phyloP scores from a whole-genome alignment of 257 asterid genomes.

The Solanum chaucha region DNA sequence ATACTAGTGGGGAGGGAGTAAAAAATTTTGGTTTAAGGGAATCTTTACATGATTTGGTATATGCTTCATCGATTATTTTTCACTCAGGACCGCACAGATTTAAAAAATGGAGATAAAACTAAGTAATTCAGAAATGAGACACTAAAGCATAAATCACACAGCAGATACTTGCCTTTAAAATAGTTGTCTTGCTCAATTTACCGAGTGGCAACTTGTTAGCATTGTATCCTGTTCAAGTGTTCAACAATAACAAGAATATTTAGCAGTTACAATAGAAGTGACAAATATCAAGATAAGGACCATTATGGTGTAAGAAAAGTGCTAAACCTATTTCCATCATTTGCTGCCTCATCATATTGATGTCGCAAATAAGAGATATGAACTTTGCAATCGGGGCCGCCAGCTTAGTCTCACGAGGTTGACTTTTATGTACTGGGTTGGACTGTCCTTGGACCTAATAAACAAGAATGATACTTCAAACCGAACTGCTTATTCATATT shows the following conservation, averaged over 20 bases:
- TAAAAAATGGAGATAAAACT: not conserved
- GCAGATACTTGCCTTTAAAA: constrained; percentile 52
- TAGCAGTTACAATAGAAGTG: not conserved
- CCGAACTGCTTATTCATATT: not conserved
- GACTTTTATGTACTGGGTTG: constrained; percentile 14
- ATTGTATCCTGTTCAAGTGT: constrained; percentile 64
- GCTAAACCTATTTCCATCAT: constrained; percentile 84
- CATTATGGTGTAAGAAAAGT: not conserved
- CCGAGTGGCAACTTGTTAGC: constrained; percentile 94
- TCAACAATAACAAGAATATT: constrained; percentile 5
- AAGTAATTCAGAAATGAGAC: not conserved
- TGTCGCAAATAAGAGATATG: constrained; percentile 76
- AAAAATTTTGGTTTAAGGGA: not conserved
- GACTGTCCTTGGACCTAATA: constrained; percentile 31
- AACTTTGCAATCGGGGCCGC: constrained; percentile 73
- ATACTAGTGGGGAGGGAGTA: not conserved
- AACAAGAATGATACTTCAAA: not conserved
- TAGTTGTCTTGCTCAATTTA: constrained; percentile 85
- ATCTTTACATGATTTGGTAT: not conserved
- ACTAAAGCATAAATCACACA: not conserved
- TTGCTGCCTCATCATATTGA: constrained; percentile 94
- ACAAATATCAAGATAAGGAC: not conserved
- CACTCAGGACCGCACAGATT: not conserved
- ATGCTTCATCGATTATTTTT: not conserved
- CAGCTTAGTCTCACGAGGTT: constrained; percentile 65